phyloP scores from a whole-genome alignment of 1,139 yeast species.

The Candida frijolesensis region DNA sequence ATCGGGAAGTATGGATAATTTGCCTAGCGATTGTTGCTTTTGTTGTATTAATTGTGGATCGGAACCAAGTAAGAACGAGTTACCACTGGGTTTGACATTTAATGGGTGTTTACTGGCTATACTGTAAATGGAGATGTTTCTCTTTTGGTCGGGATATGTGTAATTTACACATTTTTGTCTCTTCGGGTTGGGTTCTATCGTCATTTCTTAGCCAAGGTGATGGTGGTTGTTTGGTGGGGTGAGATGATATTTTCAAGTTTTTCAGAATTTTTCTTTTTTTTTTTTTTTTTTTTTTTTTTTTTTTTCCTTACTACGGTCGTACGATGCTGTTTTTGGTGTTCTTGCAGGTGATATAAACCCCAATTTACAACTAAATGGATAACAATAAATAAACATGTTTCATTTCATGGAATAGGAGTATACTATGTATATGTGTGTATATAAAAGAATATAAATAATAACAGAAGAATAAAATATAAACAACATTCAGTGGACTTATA shows the following conservation, averaged over 20 bases:
- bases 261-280: background rate
- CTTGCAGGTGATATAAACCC: background rate
- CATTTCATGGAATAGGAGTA: background rate
- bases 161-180: conserved; percentile 16
- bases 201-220: background rate
- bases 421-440: conserved; percentile 2
- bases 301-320: background rate
- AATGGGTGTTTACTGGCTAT: conserved; percentile 58
- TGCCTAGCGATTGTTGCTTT: conserved; percentile 49
- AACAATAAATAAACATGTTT: background rate
- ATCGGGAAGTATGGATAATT: conserved; percentile 55
- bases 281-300: background rate
- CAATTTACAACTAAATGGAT: background rate
- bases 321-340: too few relatives aligned
- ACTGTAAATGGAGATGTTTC: conserved; percentile 25
- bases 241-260: background rate
- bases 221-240: background rate
- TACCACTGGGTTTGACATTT: conserved; percentile 76
- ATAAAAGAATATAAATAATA: background rate
- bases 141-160: conserved; percentile 18
- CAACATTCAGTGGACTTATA: conserved; percentile 1
- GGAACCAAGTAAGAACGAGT: conserved; percentile 36
- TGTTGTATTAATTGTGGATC: conserved; percentile 25
- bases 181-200: conserved; percentile 12
- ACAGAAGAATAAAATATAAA: background rate